Conservation (phyloP, 371 early-diverging fungal genomes). For the Nosema granulosis region DNA sequence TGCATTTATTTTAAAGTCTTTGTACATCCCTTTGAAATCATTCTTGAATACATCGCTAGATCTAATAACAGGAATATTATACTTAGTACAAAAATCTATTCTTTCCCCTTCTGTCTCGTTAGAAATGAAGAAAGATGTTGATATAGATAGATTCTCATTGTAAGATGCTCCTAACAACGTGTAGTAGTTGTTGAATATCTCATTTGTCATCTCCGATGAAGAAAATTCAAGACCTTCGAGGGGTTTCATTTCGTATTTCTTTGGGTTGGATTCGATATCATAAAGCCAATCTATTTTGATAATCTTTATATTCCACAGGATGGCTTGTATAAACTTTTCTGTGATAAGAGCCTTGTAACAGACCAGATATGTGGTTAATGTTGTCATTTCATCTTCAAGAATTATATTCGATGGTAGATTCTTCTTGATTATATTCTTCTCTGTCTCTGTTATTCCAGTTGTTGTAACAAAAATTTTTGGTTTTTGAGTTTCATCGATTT, state of each 20-base stretch:
- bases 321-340: constrained; percentile 64
- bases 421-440: constrained; percentile 29
- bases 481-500: constrained; percentile 39
- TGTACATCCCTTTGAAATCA: constrained; percentile 34
- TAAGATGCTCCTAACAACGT: constrained; percentile 56
- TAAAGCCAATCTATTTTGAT: constrained; percentile 61
- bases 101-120: constrained; percentile 35
- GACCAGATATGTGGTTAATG: constrained; percentile 57
- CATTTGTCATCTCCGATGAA: constrained; percentile 57
- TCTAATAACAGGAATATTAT: constrained; percentile 61
- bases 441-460: constrained; percentile 51
- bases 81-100: constrained; percentile 56
- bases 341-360: constrained; percentile 59
- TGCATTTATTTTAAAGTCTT: constrained; percentile 43
- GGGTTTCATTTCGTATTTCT: constrained; percentile 46
- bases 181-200: constrained; percentile 64
- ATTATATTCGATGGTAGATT: constrained; percentile 22
- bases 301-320: constrained; percentile 62
- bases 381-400: constrained; percentile 38
- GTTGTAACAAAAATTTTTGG: constrained; percentile 47
- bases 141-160: constrained; percentile 39
- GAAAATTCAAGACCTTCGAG: constrained; percentile 62
- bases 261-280: constrained; percentile 27
- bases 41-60: constrained; percentile 57
- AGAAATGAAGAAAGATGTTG: constrained; percentile 62